Evolutionary conservation across 176 grass and related monocot genomes (phyloP).

Genomic region (Carex parvula): DNA sequence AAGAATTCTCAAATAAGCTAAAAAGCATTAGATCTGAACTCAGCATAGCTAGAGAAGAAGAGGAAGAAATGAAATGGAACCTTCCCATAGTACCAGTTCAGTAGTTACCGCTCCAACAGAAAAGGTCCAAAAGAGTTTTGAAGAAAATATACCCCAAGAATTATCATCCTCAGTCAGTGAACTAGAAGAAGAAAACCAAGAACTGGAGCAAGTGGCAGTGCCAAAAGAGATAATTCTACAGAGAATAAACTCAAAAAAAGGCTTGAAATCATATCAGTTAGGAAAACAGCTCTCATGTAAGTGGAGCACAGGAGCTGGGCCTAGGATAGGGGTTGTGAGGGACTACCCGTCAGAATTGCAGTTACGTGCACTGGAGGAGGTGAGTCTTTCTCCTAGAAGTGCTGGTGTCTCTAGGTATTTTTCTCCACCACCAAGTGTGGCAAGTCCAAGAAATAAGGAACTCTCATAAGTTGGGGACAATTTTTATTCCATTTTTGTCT

Average conservation of each 20-base stretch:
- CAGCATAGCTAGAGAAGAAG: conserved; percentile 17
- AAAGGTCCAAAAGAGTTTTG: conserved; percentile 3
- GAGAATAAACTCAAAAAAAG: conserved; percentile 79
- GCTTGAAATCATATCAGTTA: conserved; percentile 65
- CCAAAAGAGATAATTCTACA: conserved; percentile 65
- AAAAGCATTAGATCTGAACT: conserved; percentile 32
- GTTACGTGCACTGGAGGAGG: conserved; percentile 61
- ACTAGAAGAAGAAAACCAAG: conserved; percentile 19
- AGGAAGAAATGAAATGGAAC: conserved; percentile 22
- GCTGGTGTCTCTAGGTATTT: conserved; percentile 1
- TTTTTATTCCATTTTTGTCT: conserved; percentile 1
- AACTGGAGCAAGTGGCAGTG: conserved; percentile 33
- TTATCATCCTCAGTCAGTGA: neutral
- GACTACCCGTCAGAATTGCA: conserved; percentile 89
- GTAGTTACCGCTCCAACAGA: conserved; percentile 33
- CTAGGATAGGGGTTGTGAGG: conserved; percentile 72
- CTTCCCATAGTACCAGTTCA: neutral
- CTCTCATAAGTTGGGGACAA: neutral
- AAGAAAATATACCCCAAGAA: conserved; percentile 17
- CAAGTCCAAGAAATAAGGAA: conserved; percentile 26
- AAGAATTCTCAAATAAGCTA: conserved; percentile 32
- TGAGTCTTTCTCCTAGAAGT: conserved; percentile 66
- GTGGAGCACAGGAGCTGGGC: conserved; percentile 76
- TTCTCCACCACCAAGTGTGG: conserved; percentile 26
- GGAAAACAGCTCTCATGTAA: conserved; percentile 74